Conservation (phyloP, 164 flowering plant species). For the Litsea cubeba region DNA sequence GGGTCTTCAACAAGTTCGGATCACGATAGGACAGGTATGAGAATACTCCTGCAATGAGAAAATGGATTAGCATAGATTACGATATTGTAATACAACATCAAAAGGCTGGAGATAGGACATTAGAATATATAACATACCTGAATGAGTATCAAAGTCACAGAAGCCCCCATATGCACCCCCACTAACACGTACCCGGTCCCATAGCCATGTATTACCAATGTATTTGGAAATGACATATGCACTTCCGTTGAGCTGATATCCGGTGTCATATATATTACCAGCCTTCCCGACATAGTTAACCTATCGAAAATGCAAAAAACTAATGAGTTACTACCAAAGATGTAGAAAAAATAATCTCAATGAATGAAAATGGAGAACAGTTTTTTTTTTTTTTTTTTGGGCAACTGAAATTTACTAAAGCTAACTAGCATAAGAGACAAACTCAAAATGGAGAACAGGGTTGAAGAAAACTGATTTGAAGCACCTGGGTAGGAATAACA, state of each 20-base stretch:
- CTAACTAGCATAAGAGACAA: too few species aligned
- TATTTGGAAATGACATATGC: slow-evolving; percentile 94
- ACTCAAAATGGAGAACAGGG: background rate
- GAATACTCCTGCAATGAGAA: slow-evolving; percentile 62
- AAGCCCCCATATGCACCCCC: slow-evolving; percentile 99
- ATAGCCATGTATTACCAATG: slow-evolving; percentile 93
- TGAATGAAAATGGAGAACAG: background rate
- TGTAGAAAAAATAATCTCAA: too few species aligned
- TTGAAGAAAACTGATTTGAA: background rate
- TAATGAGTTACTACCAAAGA: background rate
- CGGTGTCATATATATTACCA: slow-evolving; percentile 73
- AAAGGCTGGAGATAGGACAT: background rate
- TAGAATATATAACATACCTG: slow-evolving; percentile 43
- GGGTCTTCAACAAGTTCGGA: slow-evolving; percentile 93
- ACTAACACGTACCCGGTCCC: slow-evolving; percentile 98
- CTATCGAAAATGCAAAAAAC: slow-evolving; percentile 27
- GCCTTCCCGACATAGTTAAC: slow-evolving; percentile 99
- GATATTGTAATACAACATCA: background rate
- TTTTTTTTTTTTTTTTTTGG: too few species aligned
- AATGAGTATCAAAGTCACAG: slow-evolving; percentile 92
- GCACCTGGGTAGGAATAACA: slow-evolving; percentile 94
- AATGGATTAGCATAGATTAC: slow-evolving; percentile 5
- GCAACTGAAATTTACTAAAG: background rate
- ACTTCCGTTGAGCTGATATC: slow-evolving; percentile 89
- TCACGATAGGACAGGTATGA: slow-evolving; percentile 93